Evolutionary conservation across 2,329 filamentous ascomycete genomes (phyloP).

Genomic region (Trichoderma asperellum): DNA sequence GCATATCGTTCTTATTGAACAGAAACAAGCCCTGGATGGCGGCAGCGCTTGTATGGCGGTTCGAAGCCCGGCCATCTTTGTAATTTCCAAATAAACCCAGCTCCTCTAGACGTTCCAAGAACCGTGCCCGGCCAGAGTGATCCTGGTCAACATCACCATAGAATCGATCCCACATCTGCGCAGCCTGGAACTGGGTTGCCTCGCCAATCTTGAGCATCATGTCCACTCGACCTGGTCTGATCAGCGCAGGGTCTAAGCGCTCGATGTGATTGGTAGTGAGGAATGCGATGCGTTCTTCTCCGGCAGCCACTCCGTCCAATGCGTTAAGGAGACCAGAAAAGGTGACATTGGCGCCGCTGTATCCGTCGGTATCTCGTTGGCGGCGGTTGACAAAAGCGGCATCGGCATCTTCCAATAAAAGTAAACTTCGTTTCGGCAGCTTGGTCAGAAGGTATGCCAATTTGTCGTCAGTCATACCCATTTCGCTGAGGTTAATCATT

Average conservation of each 20-base stretch:
- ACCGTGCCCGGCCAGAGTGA: slow-evolving; percentile 65
- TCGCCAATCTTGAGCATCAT: slow-evolving; percentile 90
- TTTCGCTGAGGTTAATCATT: slow-evolving; percentile 87
- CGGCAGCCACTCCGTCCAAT: slow-evolving; percentile 88
- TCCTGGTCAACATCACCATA: slow-evolving; percentile 79
- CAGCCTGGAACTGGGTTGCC: slow-evolving; percentile 82
- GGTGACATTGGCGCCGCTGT: slow-evolving; percentile 84
- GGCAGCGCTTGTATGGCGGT: slow-evolving; percentile 75
- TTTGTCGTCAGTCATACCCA: slow-evolving; percentile 87
- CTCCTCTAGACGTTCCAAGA: slow-evolving; percentile 70
- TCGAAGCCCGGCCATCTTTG: slow-evolving; percentile 50
- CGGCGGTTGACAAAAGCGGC: slow-evolving; percentile 85
- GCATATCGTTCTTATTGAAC: slow-evolving; percentile 90
- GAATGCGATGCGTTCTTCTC: slow-evolving; percentile 92
- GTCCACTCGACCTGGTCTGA: slow-evolving; percentile 89
- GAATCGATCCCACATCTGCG: slow-evolving; percentile 90
- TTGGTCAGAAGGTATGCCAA: slow-evolving; percentile 85
- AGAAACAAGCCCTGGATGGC: slow-evolving; percentile 92
- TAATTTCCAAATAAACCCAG: slow-evolving; percentile 70
- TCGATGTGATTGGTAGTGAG: slow-evolving; percentile 95
- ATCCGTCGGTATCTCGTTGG: slow-evolving; percentile 78
- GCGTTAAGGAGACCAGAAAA: slow-evolving; percentile 90
- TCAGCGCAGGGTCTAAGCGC: slow-evolving; percentile 82
- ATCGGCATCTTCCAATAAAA: slow-evolving; percentile 88
- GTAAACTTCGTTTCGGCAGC: slow-evolving; percentile 78